Evolutionary conservation across 441 rosid genomes (phyloP), one percentile per base, ranked within the genome.

Genomic region (Gossypium davidsonii): DNA sequence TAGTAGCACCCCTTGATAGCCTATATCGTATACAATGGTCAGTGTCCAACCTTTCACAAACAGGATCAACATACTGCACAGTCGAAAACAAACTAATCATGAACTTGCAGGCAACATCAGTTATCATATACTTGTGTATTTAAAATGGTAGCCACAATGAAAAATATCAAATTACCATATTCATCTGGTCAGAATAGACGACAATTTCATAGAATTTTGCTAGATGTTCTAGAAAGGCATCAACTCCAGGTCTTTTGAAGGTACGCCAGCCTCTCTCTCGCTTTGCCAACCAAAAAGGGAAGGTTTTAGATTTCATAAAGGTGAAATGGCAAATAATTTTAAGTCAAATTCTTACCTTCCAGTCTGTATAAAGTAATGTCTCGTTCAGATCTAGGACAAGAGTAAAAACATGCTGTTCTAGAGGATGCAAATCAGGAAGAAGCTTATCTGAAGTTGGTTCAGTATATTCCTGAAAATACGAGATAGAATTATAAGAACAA

Each of bases 221-320:
- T 67, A 94, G 88, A 72, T 94, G 97, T 75, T 94, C 97, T 89
- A 94, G 78, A 84, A 94, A 94, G 73, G 87, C 92, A 81, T 94
- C 97, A 60, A 92, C 93, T 74, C 97, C 97, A 70, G 97, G 98
- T 75, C 97, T 83, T 88, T 94, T 92, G 84, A 91, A 94, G 18
- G 98, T 92, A 44, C 95, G 80, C 98, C 98, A 94, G 71, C 98
- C 98, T 81, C 91, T 88, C 11, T 90, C 98, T 51, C 97, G 97
- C 97, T 93, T 73, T 60, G 53, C 73, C 74, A 72, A 68, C 49
- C 17, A 31, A 69, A 69, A 8, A 31, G 39, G 23, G 5, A 59
- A 59, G 0, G 2, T 26, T 14, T 59, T 59, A 25, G 39, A 26
- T 26, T 26, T 14, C 21, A 4, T 65, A 1, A n/a, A 42, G 21